Percentiles rank a stretch among this genome's conserved stretches.
Conservation (phyloP, 2,329 filamentous ascomycete species). For the Orbilia oligospora region DNA sequence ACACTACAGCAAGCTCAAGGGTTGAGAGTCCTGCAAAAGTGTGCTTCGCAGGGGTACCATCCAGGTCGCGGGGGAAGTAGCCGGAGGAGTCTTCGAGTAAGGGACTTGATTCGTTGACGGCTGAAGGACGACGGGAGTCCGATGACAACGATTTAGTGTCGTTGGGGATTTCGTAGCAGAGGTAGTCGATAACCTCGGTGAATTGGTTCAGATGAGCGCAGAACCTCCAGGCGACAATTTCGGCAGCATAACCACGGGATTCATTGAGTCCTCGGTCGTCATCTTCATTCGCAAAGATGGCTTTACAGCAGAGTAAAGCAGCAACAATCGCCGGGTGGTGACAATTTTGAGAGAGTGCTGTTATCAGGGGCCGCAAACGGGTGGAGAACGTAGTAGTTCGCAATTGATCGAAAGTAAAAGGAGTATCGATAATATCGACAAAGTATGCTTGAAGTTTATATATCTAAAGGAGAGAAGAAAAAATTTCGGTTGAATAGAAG, state of each 20-base stretch:
- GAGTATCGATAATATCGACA: constrained; percentile 57
- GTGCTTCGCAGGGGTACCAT: constrained; percentile 75
- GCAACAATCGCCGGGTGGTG: constrained; percentile 57
- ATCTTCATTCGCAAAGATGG: constrained; percentile 57
- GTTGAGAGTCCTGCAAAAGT: constrained; percentile 86
- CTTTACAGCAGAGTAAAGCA: constrained; percentile 59
- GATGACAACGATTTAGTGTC: constrained; percentile 22
- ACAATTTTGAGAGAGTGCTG: constrained; percentile 50
- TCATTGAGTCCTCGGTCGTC: constrained; percentile 58
- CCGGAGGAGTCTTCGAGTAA: constrained; percentile 28
- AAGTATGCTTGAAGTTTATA: constrained; percentile 58
- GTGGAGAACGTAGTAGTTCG: constrained; percentile 57
- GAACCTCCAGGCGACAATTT: constrained; percentile 59
- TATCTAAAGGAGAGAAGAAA: constrained; percentile 26
- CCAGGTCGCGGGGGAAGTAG: constrained; percentile 67
- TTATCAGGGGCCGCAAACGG: constrained; percentile 52
- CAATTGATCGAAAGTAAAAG: constrained; percentile 57
- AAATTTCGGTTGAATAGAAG: neutral
- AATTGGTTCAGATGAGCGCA: constrained; percentile 60
- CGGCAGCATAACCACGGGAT: constrained; percentile 57
- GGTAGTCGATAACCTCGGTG: constrained; percentile 57
- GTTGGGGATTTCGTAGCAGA: constrained; percentile 59
- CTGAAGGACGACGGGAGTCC: constrained; percentile 38
- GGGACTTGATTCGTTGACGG: constrained; percentile 23
- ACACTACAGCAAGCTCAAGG: constrained; percentile 86